phyloP scores from a whole-genome alignment of 257 asterid genomes.

The Nemophila menziesii region DNA sequence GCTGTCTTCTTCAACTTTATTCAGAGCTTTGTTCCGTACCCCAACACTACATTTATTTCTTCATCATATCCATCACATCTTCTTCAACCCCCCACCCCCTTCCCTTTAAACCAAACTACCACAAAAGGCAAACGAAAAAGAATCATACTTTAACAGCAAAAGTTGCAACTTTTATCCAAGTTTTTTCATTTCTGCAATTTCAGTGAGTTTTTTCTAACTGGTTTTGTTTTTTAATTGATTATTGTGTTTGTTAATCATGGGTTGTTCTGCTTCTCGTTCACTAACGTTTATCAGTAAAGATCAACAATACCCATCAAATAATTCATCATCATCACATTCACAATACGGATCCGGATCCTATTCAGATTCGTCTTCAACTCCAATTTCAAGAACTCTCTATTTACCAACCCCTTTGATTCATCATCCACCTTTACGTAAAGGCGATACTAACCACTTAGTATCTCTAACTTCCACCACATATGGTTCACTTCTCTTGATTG shows the following conservation, averaged over 20 bases:
- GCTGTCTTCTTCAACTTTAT: too few relatives aligned
- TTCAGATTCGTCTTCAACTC: slow-evolving; percentile 18
- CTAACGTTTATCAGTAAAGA: slow-evolving; percentile 4
- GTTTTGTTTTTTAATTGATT: too few relatives aligned
- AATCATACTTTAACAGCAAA: too few relatives aligned
- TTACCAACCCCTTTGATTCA: slow-evolving; percentile 19
- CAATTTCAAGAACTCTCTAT: slow-evolving; percentile 21
- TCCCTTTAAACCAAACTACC: too few relatives aligned
- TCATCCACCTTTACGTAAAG: slow-evolving; percentile 26
- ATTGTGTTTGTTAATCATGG: slow-evolving; percentile 13
- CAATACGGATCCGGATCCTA: slow-evolving; percentile 14
- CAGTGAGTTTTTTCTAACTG: too few relatives aligned
- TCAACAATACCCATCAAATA: slow-evolving; percentile 6
- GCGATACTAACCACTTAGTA: slow-evolving; percentile 64
- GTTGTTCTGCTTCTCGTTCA: slow-evolving; percentile 25
- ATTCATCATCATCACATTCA: slow-evolving; percentile 18
- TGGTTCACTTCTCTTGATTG: slow-evolving; percentile 50
- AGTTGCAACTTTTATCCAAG: too few relatives aligned
- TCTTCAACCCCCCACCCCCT: too few relatives aligned
- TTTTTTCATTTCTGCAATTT: too few relatives aligned
- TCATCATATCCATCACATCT: too few relatives aligned
- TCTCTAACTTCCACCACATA: slow-evolving; percentile 76
- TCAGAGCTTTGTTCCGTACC: too few relatives aligned
- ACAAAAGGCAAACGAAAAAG: too few relatives aligned
- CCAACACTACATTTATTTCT: too few relatives aligned